Evolutionary conservation across 2,329 filamentous ascomycete genomes (phyloP).

Genomic region (Ophiostoma sp.): DNA sequence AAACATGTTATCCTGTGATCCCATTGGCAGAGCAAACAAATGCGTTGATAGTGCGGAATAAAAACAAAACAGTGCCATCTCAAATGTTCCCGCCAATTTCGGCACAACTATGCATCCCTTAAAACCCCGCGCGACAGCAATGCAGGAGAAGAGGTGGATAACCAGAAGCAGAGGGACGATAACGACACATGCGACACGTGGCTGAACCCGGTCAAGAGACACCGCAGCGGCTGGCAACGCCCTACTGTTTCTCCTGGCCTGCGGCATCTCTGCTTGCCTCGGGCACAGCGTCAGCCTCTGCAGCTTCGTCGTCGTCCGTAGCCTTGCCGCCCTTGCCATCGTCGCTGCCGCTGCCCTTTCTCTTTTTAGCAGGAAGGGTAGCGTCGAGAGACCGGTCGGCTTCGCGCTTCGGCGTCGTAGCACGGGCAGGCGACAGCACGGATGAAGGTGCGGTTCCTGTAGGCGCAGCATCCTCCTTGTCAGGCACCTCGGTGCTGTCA

Average conservation of each 20-base stretch:
- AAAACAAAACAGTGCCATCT: too few species aligned
- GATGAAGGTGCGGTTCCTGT: conserved; percentile 16
- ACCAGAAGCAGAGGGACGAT: neutral
- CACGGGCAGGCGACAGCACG: neutral
- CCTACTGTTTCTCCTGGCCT: too few species aligned
- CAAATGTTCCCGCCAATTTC: too few species aligned
- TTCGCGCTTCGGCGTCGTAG: conserved; percentile 47
- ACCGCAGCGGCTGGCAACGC: too few species aligned
- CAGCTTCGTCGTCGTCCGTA: neutral
- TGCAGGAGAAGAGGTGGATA: too few species aligned
- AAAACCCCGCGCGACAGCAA: too few species aligned
- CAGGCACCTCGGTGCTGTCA: conserved; percentile 23
- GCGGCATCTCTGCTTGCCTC: neutral
- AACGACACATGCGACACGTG: too few species aligned
- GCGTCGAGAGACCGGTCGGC: conserved; percentile 44
- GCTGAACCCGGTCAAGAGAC: too few species aligned
- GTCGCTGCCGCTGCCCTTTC: conserved; percentile 39
- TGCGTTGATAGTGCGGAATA: too few species aligned
- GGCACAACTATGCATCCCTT: too few species aligned
- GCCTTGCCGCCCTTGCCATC: neutral
- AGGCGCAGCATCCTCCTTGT: conserved; percentile 31
- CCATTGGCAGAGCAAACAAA: too few species aligned
- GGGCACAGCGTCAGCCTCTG: neutral
- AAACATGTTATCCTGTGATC: too few species aligned
- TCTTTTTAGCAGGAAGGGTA: conserved; percentile 41